Conservation (phyloP, 805 yeast genomes). For the Kuraishia hungarica region DNA sequence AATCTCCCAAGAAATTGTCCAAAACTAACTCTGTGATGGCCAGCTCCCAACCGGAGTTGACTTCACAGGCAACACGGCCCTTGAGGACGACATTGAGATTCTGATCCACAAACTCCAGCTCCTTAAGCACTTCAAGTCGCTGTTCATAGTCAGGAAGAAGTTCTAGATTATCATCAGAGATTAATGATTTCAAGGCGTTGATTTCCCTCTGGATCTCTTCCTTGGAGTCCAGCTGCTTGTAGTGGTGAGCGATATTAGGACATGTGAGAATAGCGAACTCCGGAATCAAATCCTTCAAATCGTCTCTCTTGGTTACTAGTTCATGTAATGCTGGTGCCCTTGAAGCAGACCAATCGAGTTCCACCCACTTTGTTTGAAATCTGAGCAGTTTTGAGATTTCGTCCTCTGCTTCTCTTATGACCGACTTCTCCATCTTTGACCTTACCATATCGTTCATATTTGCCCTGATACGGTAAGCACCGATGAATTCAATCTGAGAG, state of each 20-base stretch:
- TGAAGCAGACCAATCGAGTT: slow-evolving; percentile 29
- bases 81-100: slow-evolving; percentile 71
- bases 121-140: slow-evolving; percentile 67
- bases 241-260: slow-evolving; percentile 36
- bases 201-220: slow-evolving; percentile 41
- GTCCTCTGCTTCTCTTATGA: slow-evolving; percentile 25
- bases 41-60: slow-evolving; percentile 86
- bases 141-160: slow-evolving; percentile 91
- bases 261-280: slow-evolving; percentile 15
- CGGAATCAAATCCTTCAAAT: slow-evolving; percentile 10
- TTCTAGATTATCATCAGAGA: slow-evolving; percentile 84
- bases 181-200: slow-evolving; percentile 43
- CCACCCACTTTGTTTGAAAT: slow-evolving; percentile 33
- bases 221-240: slow-evolving; percentile 34
- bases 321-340: slow-evolving; percentile 27
- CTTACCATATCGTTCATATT: slow-evolving; percentile 24
- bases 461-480: slow-evolving; percentile 26
- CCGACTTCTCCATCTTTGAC: slow-evolving; percentile 22
- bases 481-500: slow-evolving; percentile 33
- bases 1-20: slow-evolving; percentile 87
- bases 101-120: slow-evolving; percentile 73
- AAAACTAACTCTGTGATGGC: slow-evolving; percentile 81
- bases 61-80: slow-evolving; percentile 92
- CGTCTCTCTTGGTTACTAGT: slow-evolving; percentile 27
- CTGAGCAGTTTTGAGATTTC: slow-evolving; percentile 27